Conservation (phyloP, 2,329 filamentous ascomycete species). For the Karstenula rhodostoma region DNA sequence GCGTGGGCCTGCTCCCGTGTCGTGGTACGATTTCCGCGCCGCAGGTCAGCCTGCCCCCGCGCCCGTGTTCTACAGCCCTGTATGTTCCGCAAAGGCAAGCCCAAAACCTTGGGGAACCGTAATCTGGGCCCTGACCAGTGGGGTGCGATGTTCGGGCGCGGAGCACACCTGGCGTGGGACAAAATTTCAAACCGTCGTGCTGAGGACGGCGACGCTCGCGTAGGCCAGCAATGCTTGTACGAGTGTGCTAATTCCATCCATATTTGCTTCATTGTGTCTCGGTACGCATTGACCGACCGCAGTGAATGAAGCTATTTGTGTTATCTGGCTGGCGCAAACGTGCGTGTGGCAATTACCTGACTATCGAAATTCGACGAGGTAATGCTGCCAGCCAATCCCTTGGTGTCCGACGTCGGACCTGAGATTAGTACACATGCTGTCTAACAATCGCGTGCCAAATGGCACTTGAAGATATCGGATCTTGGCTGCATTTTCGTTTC, state of each 20-base stretch:
- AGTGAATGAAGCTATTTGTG: neutral
- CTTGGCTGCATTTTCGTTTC: neutral
- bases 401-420: conserved; percentile 7
- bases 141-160: neutral
- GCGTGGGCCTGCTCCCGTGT: conserved; percentile 16
- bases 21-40: conserved; percentile 22
- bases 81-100: conserved; percentile 4
- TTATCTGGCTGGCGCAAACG: neutral
- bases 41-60: conserved; percentile 31
- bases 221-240: conserved; percentile 1
- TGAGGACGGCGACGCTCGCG: neutral
- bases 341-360: conserved; percentile 3
- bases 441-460: conserved; percentile 3
- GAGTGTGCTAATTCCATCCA: neutral
- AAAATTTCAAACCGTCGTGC: neutral
- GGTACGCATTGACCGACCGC: neutral
- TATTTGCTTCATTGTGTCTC: neutral
- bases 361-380: neutral
- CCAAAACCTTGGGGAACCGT: neutral
- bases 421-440: conserved; percentile 9
- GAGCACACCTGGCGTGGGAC: conserved; percentile 10
- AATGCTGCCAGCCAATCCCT: conserved; percentile 1
- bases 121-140: conserved; percentile 10
- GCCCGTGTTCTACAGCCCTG: conserved; percentile 5
- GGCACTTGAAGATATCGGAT: neutral